A percentile compares a stretch with the other conserved stretches of the same genome.
Evolutionary conservation across 768 basidiomycete genomes (phyloP).

Genomic region (Amanita rubescens): DNA sequence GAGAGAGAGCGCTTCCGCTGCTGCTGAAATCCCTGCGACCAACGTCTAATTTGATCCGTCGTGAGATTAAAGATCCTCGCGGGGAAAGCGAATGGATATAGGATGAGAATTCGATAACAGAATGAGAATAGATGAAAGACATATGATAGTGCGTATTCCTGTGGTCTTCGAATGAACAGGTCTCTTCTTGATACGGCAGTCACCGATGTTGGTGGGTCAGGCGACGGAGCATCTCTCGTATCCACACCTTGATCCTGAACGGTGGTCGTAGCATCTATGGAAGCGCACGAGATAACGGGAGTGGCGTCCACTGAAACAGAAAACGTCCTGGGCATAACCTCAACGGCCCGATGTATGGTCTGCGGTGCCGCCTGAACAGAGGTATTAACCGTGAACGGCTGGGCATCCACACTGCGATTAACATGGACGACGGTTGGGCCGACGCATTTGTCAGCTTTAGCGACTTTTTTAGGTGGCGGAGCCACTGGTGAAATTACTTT

Average conservation of each 20-base stretch:
- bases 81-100: conserved; percentile 44
- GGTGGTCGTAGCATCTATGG: conserved; percentile 45
- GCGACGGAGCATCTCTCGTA: conserved; percentile 16
- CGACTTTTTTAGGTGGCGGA: conserved; percentile 24
- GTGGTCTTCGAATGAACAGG: conserved; percentile 12
- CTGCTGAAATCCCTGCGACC: conserved; percentile 5
- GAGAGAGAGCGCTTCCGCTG: not conserved
- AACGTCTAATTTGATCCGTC: not conserved
- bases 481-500: conserved; percentile 12
- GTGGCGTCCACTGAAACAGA: conserved; percentile 24
- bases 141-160: conserved; percentile 15
- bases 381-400: conserved; percentile 21
- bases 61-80: conserved; percentile 26
- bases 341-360: conserved; percentile 25
- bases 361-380: conserved; percentile 31
- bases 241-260: conserved; percentile 29
- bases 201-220: conserved; percentile 22
- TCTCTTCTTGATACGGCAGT: conserved; percentile 21
- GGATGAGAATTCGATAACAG: conserved; percentile 39
- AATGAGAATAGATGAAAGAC: conserved; percentile 38
- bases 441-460: conserved; percentile 41
- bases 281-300: conserved; percentile 15
- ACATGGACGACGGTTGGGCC: conserved; percentile 32
- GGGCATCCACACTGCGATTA: conserved; percentile 26
- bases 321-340: conserved; percentile 24